Evolutionary conservation across 176 grass and related monocot genomes (phyloP).

Genomic region (Rhipidocladum racemiflorum): DNA sequence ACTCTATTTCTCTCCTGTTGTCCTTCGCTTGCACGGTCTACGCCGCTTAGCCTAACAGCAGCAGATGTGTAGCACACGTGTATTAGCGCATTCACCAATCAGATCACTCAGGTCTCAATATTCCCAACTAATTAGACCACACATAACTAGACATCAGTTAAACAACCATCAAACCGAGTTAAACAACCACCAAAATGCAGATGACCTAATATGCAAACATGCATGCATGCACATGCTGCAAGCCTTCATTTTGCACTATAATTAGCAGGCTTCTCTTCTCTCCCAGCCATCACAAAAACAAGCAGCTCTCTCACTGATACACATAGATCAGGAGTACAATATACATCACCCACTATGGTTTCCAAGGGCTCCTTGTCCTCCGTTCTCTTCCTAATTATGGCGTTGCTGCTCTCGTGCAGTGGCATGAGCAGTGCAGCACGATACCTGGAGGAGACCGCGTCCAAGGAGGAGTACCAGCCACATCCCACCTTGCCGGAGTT

Average conservation of each 20-base stretch:
- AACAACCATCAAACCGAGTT: background rate
- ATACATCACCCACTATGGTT: background rate
- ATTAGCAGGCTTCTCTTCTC: background rate
- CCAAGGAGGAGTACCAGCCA: background rate
- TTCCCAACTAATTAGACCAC: conserved; percentile 4
- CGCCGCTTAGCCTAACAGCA: too few species aligned
- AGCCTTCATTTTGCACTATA: background rate
- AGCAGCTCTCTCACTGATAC: background rate
- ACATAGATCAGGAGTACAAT: background rate
- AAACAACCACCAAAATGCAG: conserved; percentile 6
- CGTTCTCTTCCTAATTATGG: background rate
- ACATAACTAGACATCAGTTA: background rate
- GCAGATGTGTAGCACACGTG: too few species aligned
- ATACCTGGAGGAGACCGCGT: background rate
- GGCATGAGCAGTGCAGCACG: background rate
- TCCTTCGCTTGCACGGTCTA: too few species aligned
- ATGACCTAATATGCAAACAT: background rate
- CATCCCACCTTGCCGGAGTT: background rate
- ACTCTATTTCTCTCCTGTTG: too few species aligned
- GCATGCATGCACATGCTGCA: background rate
- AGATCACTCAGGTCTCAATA: background rate
- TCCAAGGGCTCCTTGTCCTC: background rate
- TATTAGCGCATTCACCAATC: background rate
- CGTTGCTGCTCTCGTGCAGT: conserved; percentile 1
- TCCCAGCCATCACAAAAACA: background rate